Conservation (phyloP, 129 eudicot species). For the Glebionis coronaria region DNA sequence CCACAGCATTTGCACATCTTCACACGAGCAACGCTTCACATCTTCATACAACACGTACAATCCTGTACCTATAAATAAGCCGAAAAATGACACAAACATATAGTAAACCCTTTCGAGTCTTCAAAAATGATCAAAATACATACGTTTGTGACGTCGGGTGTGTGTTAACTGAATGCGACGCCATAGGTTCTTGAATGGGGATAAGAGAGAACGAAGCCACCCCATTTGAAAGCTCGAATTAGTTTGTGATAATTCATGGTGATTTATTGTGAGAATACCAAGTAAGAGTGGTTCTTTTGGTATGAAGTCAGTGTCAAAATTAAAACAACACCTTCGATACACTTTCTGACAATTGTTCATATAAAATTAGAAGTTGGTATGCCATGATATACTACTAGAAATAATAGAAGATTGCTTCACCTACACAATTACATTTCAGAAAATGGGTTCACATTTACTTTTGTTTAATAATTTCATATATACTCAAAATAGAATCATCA, state of each 20-base stretch:
- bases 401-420: slow-evolving; percentile 21
- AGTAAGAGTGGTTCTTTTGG: slow-evolving; percentile 34
- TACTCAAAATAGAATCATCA: no score
- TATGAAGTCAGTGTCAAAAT: slow-evolving; percentile 45
- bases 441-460: neutral
- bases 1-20: slow-evolving; percentile 80
- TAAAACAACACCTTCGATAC: slow-evolving; percentile 29
- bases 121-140: slow-evolving; percentile 4
- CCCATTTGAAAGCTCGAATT: slow-evolving; percentile 58
- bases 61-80: slow-evolving; percentile 42
- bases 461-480: neutral
- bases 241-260: slow-evolving; percentile 14
- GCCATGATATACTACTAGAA: slow-evolving; percentile 22
- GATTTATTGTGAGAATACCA: slow-evolving; percentile 21
- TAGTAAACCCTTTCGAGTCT: neutral
- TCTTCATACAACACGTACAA: slow-evolving; percentile 58
- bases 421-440: slow-evolving; percentile 17
- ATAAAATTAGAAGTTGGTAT: slow-evolving; percentile 33
- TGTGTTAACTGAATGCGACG: slow-evolving; percentile 31
- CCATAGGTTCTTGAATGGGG: slow-evolving; percentile 62
- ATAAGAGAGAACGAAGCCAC: slow-evolving; percentile 61
- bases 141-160: slow-evolving; percentile 35
- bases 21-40: slow-evolving; percentile 67
- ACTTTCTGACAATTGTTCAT: slow-evolving; percentile 23
- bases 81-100: neutral